Evolutionary conservation across 2,329 filamentous ascomycete genomes (phyloP).

Genomic region (Pseudocercospora ulei): DNA sequence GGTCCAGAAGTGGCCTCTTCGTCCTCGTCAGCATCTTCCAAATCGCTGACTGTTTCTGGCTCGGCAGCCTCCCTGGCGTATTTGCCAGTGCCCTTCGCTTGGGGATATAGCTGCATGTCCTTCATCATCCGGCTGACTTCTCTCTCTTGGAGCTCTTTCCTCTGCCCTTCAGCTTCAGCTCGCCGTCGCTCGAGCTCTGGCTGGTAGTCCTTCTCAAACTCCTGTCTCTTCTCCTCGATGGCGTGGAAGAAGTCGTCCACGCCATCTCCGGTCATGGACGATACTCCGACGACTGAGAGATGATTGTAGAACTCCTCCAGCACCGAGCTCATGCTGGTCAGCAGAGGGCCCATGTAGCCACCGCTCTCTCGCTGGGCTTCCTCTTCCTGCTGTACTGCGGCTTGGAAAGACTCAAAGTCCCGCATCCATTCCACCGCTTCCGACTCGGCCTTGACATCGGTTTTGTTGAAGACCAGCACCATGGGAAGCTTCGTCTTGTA

Average conservation of each 20-base stretch:
- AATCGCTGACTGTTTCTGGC: slow-evolving; percentile 45
- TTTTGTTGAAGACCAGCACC: slow-evolving; percentile 99
- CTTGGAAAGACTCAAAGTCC: slow-evolving; percentile 92
- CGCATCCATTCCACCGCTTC: slow-evolving; percentile 98
- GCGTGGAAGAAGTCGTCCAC: slow-evolving; percentile 90
- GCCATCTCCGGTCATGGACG: slow-evolving; percentile 81
- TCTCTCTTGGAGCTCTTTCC: slow-evolving; percentile 60
- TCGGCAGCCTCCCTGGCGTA: slow-evolving; percentile 37
- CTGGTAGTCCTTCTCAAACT: slow-evolving; percentile 76
- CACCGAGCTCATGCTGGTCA: slow-evolving; percentile 97
- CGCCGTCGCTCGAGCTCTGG: slow-evolving; percentile 77
- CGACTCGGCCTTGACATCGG: slow-evolving; percentile 85
- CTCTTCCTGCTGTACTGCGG: slow-evolving; percentile 71
- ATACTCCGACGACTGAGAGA: slow-evolving; percentile 84
- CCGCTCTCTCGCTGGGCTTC: slow-evolving; percentile 63
- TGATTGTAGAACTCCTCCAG: slow-evolving; percentile 96
- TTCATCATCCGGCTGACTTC: slow-evolving; percentile 91
- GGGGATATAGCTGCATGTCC: slow-evolving; percentile 61
- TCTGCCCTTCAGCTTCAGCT: slow-evolving; percentile 64
- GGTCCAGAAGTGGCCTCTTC: slow-evolving; percentile 39
- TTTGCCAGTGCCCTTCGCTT: slow-evolving; percentile 32
- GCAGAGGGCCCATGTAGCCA: slow-evolving; percentile 88
- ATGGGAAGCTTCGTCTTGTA: slow-evolving; percentile 98
- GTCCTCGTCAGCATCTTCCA: slow-evolving; percentile 47
- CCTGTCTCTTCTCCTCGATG: slow-evolving; percentile 73